A percentile compares a stretch with the other conserved stretches of the same genome.
phyloP scores from a whole-genome alignment of 2,329 filamentous ascomycete genomes.

The Teratosphaeria destructans region DNA sequence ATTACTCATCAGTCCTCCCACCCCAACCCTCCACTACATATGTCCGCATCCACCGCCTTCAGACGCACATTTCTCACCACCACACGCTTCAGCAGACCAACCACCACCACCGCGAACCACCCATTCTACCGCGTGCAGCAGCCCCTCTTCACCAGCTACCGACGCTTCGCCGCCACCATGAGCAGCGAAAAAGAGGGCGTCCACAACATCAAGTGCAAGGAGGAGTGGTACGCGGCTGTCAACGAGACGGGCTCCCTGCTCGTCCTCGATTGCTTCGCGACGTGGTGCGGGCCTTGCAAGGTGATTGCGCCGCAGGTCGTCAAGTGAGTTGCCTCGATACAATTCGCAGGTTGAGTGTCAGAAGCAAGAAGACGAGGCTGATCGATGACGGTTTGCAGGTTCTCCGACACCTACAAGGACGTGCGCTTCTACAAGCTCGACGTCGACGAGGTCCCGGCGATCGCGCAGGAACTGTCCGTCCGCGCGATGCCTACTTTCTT shows the following conservation, averaged over 20 bases:
- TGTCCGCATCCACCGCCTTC: slow-evolving; percentile 29
- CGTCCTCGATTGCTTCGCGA: slow-evolving; percentile 77
- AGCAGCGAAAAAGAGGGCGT: slow-evolving; percentile 36
- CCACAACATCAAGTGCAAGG: slow-evolving; percentile 46
- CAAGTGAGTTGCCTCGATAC: slow-evolving; percentile 34
- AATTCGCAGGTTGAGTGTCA: background rate
- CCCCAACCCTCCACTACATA: slow-evolving; percentile 13
- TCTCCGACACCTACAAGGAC: slow-evolving; percentile 48
- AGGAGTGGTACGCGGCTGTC: slow-evolving; percentile 48
- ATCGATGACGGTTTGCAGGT: slow-evolving; percentile 30
- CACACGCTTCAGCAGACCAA: slow-evolving; percentile 19
- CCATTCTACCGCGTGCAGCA: background rate
- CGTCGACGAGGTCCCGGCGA: slow-evolving; percentile 68
- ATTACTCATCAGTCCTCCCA: background rate
- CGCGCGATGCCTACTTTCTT: slow-evolving; percentile 90
- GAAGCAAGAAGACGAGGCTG: background rate
- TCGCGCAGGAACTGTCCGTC: slow-evolving; percentile 67
- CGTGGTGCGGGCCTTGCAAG: slow-evolving; percentile 94
- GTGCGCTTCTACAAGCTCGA: slow-evolving; percentile 82
- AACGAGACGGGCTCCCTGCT: slow-evolving; percentile 48
- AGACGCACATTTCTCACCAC: slow-evolving; percentile 34
- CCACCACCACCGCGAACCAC: background rate
- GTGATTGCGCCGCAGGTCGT: slow-evolving; percentile 67
- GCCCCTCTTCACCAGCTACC: slow-evolving; percentile 13
- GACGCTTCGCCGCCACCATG: slow-evolving; percentile 35